Base-by-base conservation (phyloP, 108 stramenopile genomes). In the Nitzschia putrida region DNA sequence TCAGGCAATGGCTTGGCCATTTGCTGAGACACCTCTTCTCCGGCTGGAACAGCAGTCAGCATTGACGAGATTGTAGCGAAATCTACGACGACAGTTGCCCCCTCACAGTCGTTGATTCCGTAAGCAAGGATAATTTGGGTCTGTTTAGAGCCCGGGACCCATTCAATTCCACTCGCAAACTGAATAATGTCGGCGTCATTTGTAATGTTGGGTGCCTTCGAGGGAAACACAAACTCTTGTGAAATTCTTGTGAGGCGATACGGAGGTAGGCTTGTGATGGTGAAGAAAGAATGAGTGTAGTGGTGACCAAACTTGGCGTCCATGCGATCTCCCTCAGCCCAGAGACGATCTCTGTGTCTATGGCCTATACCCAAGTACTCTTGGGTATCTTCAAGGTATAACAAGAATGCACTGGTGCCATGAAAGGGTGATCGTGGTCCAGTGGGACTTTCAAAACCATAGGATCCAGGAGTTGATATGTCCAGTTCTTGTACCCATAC, bases 281-380 rank as follows among this genome's bases (percentile, higher is more conserved):
- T 83, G 43, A 72, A 74, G 51, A 69, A 84, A 40, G 72, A 70
- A 74, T 66, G 83, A 53, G 72, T 91, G 58, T 91, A 91, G 60
- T 91, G 90, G 78, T 91, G 90, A 16, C 90, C 90, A 74, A 81
- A 84, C 26, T 76, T 39, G 24, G 86, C 86, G 70, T 84, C 84
- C 18, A 76, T 72, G 13, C 77, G 80, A 11, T 47, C 37, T 29
- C 80, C 59, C 20, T 83, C 77, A 60, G 78, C 57, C 57, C 73
- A 72, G 12, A 84, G 29, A 2, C 42, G 40, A 7, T 83, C 80
- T 44, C 91, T 71, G 77, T 88, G 88, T 61, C 88, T 86, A 59
- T 92, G 91, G 16, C 76, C 88, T 22, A 92, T 79, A 10, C 91
- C 91, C 43, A 92, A 63, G 9, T 81, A 75, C 66, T 89, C 90